phyloP scores from a whole-genome alignment of 1,139 yeast species.

The Magnusiomyces magnusii region DNA sequence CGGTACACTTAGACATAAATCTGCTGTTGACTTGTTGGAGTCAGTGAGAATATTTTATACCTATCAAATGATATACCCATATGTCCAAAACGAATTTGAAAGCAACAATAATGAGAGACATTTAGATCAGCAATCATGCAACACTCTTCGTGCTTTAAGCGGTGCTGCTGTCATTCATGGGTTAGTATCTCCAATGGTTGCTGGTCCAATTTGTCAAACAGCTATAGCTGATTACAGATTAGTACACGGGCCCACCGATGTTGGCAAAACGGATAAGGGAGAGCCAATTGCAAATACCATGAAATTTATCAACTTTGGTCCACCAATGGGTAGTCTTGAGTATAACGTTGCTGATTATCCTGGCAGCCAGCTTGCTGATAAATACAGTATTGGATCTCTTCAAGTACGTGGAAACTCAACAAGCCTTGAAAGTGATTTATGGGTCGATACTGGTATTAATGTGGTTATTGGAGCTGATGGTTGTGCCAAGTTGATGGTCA shows the following conservation, averaged over 20 bases:
- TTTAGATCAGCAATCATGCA: slow-evolving; percentile 26
- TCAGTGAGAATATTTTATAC: slow-evolving; percentile 30
- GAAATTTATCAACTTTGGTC: slow-evolving; percentile 28
- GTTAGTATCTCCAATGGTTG: slow-evolving; percentile 26
- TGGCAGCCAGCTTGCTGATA: slow-evolving; percentile 11
- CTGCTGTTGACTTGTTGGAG: slow-evolving; percentile 23
- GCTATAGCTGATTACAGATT: slow-evolving; percentile 33
- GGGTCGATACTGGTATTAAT: slow-evolving; percentile 26
- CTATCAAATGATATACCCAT: slow-evolving; percentile 14
- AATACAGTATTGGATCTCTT: background rate
- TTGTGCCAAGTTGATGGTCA: slow-evolving; percentile 34
- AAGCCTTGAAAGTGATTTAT: slow-evolving; percentile 6
- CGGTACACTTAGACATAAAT: slow-evolving; percentile 26
- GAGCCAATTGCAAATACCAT: slow-evolving; percentile 12
- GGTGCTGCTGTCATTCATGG: slow-evolving; percentile 34
- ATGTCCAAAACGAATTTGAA: background rate
- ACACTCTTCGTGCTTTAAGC: slow-evolving; percentile 30
- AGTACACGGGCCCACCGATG: background rate
- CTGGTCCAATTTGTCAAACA: slow-evolving; percentile 35
- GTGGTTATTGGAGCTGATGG: slow-evolving; percentile 30
- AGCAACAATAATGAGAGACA: slow-evolving; percentile 8
- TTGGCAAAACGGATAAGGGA: background rate
- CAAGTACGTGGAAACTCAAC: slow-evolving; percentile 22
- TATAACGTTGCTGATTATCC: slow-evolving; percentile 23
- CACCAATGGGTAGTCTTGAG: slow-evolving; percentile 32